These are phyloP conservation scores for Globisporangium cystogenes DNA, from an alignment of 352 stramenopile species.

Conservation along the genomic window DNA sequence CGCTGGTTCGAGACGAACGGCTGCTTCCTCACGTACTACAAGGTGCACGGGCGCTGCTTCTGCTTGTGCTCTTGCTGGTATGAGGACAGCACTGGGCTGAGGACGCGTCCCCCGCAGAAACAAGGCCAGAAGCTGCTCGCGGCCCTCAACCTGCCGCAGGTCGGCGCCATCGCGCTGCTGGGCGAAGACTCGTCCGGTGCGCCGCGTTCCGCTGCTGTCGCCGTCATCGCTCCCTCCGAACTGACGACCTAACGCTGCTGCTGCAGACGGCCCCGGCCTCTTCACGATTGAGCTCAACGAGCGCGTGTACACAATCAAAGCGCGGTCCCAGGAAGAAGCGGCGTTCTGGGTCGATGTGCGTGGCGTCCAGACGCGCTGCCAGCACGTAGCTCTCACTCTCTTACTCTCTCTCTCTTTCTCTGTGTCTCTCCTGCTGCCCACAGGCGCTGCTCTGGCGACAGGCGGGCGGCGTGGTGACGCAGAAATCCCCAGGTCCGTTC, in stretches of 20 bases:
- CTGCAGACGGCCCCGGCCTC: constrained; percentile 66
- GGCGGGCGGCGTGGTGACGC: constrained; percentile 67
- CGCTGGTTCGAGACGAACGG: constrained; percentile 99
- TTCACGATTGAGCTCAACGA: constrained; percentile 90
- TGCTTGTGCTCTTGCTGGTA: too few species aligned
- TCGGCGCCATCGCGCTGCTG: constrained; percentile 78
- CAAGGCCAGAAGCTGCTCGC: constrained; percentile 93
- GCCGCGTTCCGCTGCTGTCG: not conserved
- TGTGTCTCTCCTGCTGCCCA: too few species aligned
- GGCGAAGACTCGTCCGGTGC: constrained; percentile 62
- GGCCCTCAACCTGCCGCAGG: constrained; percentile 90
- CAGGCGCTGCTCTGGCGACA: constrained; percentile 81
- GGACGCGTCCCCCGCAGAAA: constrained; percentile 45
- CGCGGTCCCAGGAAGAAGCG: constrained; percentile 77
- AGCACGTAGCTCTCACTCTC: not conserved
- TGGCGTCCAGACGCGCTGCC: too few species aligned
- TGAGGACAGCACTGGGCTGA: too few species aligned
- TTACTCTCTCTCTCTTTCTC: not conserved
- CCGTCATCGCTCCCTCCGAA: not conserved
- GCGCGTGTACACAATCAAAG: constrained; percentile 90
- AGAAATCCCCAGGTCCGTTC: constrained; percentile 59
- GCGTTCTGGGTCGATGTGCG: constrained; percentile 82
- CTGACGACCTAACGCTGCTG: not conserved
- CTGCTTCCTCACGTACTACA: constrained; percentile 99
- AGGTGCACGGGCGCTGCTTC: constrained; percentile 45